Conservation (phyloP, 2,329 filamentous ascomycete species). For the Sporothrix luriei region DNA sequence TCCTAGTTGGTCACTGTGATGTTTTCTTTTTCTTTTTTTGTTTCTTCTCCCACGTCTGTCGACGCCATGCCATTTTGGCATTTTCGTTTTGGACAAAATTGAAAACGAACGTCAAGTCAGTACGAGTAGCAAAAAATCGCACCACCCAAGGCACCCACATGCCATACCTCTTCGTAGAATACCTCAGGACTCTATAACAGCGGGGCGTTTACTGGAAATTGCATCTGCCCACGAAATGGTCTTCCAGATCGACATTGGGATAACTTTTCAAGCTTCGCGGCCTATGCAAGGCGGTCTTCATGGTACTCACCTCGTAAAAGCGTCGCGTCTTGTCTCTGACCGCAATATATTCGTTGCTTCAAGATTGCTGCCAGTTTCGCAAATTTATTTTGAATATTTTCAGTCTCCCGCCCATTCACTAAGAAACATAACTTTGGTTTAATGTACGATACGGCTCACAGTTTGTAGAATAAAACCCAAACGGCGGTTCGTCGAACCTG, state of each 20-base stretch:
- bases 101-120: background rate
- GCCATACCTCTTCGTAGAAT: background rate
- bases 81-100: background rate
- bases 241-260: background rate
- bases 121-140: background rate
- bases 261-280: background rate
- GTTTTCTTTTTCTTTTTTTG: background rate
- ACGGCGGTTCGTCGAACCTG: conserved; percentile 5
- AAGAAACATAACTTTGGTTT: background rate
- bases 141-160: background rate
- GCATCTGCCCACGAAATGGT: conserved; percentile 17
- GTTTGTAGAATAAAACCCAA: background rate
- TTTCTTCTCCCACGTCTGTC: background rate
- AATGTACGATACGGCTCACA: background rate
- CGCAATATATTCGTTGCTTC: background rate
- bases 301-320: background rate
- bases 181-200: background rate
- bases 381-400: background rate
- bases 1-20: background rate
- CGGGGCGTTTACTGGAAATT: conserved; percentile 21
- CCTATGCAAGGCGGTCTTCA: background rate
- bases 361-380: background rate
- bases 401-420: background rate
- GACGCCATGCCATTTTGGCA: background rate
- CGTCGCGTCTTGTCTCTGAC: background rate